Evolutionary conservation across 768 basidiomycete species (phyloP).

Genomic region (Auricularia sp.): DNA sequence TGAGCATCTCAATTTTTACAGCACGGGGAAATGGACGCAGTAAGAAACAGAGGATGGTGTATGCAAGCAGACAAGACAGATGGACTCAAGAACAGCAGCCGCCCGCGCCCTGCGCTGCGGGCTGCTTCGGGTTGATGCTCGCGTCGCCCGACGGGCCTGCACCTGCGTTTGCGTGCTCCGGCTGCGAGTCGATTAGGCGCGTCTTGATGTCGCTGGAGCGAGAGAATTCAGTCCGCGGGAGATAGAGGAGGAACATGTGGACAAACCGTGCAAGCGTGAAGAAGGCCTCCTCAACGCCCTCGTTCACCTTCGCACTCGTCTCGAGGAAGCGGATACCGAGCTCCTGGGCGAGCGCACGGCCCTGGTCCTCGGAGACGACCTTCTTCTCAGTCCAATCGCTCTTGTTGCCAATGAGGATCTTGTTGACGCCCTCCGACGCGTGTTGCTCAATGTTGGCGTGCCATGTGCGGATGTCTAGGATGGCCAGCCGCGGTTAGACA

Average conservation of each 20-base stretch:
- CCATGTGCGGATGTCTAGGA: slow-evolving; percentile 93
- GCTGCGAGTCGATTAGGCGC: slow-evolving; percentile 90
- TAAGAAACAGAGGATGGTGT: too few species aligned
- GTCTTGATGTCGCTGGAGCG: slow-evolving; percentile 78
- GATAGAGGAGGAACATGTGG: not conserved
- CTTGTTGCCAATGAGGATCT: slow-evolving; percentile 98
- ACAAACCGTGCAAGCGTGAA: slow-evolving; percentile 63
- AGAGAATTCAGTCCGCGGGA: slow-evolving; percentile 20
- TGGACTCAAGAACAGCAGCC: not conserved
- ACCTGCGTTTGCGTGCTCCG: slow-evolving; percentile 32
- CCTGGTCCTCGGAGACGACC: slow-evolving; percentile 84
- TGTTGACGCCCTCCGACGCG: slow-evolving; percentile 97
- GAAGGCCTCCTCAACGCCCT: slow-evolving; percentile 97
- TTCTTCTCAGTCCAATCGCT: slow-evolving; percentile 97
- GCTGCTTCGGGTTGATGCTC: slow-evolving; percentile 3
- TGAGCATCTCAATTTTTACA: too few species aligned
- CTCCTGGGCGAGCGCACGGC: slow-evolving; percentile 84
- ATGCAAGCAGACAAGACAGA: too few species aligned
- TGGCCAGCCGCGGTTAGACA: not conserved
- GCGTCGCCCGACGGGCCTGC: not conserved
- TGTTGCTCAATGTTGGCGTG: slow-evolving; percentile 97
- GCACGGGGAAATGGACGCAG: too few species aligned
- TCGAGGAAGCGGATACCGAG: slow-evolving; percentile 96
- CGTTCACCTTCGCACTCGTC: slow-evolving; percentile 94
- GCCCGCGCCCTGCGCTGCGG: not conserved